Percentiles rank a stretch among this genome's conserved stretches.
Conservation (phyloP, 768 basidiomycete genomes). For the Strobilomyces echinocephalus region DNA sequence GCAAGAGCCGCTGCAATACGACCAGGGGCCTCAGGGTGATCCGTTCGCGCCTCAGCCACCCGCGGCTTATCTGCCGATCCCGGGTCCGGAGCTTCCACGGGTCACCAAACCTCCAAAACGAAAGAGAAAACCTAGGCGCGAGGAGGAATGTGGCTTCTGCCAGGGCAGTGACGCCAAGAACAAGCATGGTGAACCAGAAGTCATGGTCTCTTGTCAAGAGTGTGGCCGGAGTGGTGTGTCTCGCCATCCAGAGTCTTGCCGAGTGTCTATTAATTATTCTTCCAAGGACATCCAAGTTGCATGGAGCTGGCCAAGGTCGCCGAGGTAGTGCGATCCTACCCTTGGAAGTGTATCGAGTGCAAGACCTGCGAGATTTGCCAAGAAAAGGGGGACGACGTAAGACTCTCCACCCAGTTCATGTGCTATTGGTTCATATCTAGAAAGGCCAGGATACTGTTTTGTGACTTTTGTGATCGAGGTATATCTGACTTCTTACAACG, state of each 20-base stretch:
- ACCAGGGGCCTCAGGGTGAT: conserved; percentile 76
- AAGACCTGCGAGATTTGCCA: conserved; percentile 87
- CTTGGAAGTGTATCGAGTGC: conserved; percentile 89
- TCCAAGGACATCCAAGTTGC: conserved; percentile 81
- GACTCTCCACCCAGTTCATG: conserved; percentile 29
- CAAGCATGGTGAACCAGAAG: conserved; percentile 52
- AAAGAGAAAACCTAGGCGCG: conserved; percentile 44
- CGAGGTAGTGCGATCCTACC: conserved; percentile 62
- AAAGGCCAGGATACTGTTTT: conserved; percentile 80
- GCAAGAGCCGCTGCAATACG: conserved; percentile 47
- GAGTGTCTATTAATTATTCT: background rate
- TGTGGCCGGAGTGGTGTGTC: conserved; percentile 79
- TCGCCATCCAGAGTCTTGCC: background rate
- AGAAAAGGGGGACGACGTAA: conserved; percentile 83
- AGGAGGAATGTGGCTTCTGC: conserved; percentile 77
- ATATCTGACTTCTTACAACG: conserved; percentile 11
- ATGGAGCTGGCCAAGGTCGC: conserved; percentile 58
- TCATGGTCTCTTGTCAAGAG: conserved; percentile 72
- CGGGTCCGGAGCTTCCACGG: conserved; percentile 39
- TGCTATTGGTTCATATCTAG: conserved; percentile 16
- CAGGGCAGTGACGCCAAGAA: conserved; percentile 60
- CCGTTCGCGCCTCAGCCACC: conserved; percentile 69
- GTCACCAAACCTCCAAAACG: conserved; percentile 44
- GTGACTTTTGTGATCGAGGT: conserved; percentile 94
- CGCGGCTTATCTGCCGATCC: conserved; percentile 47